These are phyloP conservation scores for Blepharisma japonicum DNA, from an alignment of 73 alveolate genomes.

Conservation along the genomic window DNA sequence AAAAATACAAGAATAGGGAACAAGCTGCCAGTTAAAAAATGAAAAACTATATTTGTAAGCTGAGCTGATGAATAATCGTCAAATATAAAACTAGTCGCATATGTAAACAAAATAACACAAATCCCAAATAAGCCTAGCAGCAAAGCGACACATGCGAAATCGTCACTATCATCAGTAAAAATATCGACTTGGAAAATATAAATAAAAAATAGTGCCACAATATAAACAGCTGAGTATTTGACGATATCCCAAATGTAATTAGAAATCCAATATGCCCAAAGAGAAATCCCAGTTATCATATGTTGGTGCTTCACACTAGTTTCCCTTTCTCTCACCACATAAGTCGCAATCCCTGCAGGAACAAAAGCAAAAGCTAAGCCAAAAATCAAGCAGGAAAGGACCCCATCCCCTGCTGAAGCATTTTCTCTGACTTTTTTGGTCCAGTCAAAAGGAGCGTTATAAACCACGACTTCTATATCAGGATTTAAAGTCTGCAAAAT, in stretches of 20 bases:
- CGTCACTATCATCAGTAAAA: constrained; percentile 32
- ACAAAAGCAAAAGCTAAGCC: constrained; percentile 88
- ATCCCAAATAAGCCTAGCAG: constrained; percentile 74
- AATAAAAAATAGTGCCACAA: constrained; percentile 31
- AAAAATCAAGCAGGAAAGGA: constrained; percentile 55
- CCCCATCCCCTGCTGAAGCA: constrained; percentile 35
- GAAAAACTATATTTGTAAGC: constrained; percentile 65
- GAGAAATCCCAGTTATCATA: constrained; percentile 75
- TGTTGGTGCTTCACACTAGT: constrained; percentile 86
- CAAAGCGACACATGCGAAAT: constrained; percentile 50
- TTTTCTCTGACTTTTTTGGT: neutral
- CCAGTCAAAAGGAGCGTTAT: neutral
- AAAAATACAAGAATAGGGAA: constrained; percentile 39
- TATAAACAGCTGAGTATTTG: constrained; percentile 59
- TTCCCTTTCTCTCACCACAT: constrained; percentile 90
- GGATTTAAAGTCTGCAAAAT: neutral
- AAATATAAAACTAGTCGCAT: constrained; percentile 67
- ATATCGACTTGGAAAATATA: constrained; percentile 26
- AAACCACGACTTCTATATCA: neutral
- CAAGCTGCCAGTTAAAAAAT: constrained; percentile 61
- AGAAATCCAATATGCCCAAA: constrained; percentile 83
- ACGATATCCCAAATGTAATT: constrained; percentile 67
- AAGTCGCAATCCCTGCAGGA: constrained; percentile 83
- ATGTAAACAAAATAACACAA: constrained; percentile 83
- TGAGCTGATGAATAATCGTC: constrained; percentile 61